phyloP scores from a whole-genome alignment of 2,329 filamentous ascomycete species.

The Cryphonectria naterciae region DNA sequence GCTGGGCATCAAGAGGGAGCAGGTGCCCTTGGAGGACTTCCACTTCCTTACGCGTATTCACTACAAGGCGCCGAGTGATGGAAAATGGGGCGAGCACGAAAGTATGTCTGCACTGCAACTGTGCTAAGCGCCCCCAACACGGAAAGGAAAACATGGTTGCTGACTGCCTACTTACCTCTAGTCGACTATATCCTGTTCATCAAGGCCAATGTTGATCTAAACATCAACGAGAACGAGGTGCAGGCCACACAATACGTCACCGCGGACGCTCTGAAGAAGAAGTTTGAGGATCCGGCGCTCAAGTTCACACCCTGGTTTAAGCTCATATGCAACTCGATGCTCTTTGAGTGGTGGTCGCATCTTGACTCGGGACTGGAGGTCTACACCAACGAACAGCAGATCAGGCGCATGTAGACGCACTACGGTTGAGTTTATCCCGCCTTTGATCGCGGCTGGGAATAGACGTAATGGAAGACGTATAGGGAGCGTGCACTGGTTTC shows the following conservation, averaged over 20 bases:
- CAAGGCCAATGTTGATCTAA: slow-evolving; percentile 84
- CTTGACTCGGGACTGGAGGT: slow-evolving; percentile 80
- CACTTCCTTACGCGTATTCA: slow-evolving; percentile 95
- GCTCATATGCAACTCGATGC: slow-evolving; percentile 95
- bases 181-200: slow-evolving; percentile 99
- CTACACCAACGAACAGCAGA: slow-evolving; percentile 83
- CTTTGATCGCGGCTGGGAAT: neutral
- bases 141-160: neutral
- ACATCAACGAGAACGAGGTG: slow-evolving; percentile 86
- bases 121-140: neutral
- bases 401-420: slow-evolving; percentile 73
- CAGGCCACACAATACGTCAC: slow-evolving; percentile 83
- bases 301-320: slow-evolving; percentile 99
- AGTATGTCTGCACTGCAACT: slow-evolving; percentile 61
- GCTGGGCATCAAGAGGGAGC: slow-evolving; percentile 84
- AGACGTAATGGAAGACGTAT: neutral
- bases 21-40: slow-evolving; percentile 91
- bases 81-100: slow-evolving; percentile 99
- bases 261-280: slow-evolving; percentile 77
- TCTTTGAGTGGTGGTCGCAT: slow-evolving; percentile 96
- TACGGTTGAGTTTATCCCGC: neutral
- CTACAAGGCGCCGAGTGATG: slow-evolving; percentile 95
- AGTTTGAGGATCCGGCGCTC: slow-evolving; percentile 79
- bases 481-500: neutral
- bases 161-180: slow-evolving; percentile 40